Base-by-base conservation (phyloP, 352 stramenopile species). In the Pythium inflatum region DNA sequence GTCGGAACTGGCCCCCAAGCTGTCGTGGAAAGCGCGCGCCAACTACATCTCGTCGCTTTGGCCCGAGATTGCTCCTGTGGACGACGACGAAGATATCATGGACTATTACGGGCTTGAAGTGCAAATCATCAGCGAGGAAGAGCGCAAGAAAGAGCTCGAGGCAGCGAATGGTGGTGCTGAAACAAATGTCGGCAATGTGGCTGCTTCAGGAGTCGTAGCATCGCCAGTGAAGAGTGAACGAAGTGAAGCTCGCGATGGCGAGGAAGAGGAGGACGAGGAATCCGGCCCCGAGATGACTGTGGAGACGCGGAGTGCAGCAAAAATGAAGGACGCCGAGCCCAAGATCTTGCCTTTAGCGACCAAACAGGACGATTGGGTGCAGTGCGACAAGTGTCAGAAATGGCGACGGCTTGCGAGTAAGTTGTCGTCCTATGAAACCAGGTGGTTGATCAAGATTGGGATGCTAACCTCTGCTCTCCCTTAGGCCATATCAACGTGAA, bases 381-480 rank as follows among this genome's bases (percentile, higher is more conserved):
- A 94, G 68, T 94, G 87, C 58, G 87, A 94, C 78, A 94, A 94
- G 62, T 94, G 87, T 58, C 82, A 90, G 66, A 94, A 94, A 68
- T 94, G 87, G 87, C 74, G 87, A 50, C 85, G 85, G 28, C 72
- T 94, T 30, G 85, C 87, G n/a, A 91, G 86, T 94, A 68, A 34
- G 84, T 77, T 16, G 14, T n/a, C n/a, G n/a, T n/a, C n/a, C n/a
- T n/a, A n/a, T n/a, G n/a, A n/a, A n/a, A n/a, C 41, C 9, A 49
- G 12, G n/a, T 14, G 14, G 13, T 20, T 38, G 25, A 2, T 13
- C 28, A 54, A 49, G 59, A 58, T 34, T 66, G 43, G 28, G 46
- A 2, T 49, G 31, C 34, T 51, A 58, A 60, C 36, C 7, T 65
- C 2, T 59, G 30, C 14, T 49, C 25, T 49, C 2, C 20, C 20